Conservation (phyloP, 768 basidiomycete species). For the Agaricus subrufescens region DNA sequence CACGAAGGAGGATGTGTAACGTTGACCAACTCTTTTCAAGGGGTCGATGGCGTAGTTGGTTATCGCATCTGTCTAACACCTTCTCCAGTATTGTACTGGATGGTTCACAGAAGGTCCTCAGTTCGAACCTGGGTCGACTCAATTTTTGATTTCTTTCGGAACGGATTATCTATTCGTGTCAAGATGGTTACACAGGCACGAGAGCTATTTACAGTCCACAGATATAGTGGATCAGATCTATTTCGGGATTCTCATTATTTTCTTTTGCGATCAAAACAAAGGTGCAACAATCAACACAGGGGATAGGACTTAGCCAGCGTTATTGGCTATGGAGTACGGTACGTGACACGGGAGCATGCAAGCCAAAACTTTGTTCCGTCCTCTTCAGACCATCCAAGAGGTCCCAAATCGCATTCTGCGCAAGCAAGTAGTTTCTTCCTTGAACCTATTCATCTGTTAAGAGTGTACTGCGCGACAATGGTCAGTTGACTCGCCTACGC, state of each 20-base stretch:
- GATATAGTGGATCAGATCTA: background rate
- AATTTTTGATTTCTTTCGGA: background rate
- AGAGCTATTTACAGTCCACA: background rate
- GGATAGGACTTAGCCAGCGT: no score
- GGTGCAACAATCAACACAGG: no score
- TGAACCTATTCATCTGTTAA: constrained; percentile 23
- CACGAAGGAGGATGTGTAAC: no score
- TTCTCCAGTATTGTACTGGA: background rate
- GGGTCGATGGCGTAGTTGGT: constrained; percentile 74
- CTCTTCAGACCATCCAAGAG: constrained; percentile 75
- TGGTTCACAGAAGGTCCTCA: constrained; percentile 13
- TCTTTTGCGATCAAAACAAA: no score
- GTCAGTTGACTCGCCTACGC: constrained; percentile 19
- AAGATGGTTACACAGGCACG: background rate
- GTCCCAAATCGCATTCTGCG: constrained; percentile 83
- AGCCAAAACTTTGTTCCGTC: constrained; percentile 78
- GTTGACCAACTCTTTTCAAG: background rate
- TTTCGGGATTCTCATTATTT: no score
- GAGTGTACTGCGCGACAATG: background rate
- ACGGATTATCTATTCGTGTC: background rate
- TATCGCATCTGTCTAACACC: constrained; percentile 80
- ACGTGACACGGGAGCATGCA: constrained; percentile 63
- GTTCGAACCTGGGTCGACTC: constrained; percentile 15
- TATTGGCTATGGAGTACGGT: constrained; percentile 21
- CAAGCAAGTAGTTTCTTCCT: constrained; percentile 68